Evolutionary conservation across 1,284 basidiomycete genomes (phyloP), one percentile per base, ranked within the genome.

Genomic region (Fomitopsis betulina): DNA sequence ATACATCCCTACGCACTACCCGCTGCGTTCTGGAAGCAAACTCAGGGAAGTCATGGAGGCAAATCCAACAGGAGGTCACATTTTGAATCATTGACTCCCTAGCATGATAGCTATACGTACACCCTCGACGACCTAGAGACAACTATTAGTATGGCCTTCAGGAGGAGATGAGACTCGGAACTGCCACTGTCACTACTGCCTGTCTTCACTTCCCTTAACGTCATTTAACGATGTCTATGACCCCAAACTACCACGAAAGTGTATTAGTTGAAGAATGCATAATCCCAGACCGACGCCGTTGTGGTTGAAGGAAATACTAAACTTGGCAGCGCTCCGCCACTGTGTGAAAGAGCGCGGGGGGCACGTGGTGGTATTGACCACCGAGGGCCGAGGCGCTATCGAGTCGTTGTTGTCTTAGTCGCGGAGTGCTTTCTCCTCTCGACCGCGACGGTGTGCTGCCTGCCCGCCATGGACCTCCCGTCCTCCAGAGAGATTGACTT

Each of bases 401-500:
- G 58, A 62, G 65, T 64, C 65, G 63, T 62, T 62, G 68, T 64
- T 64, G 47, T 56, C 49, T 49, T 17, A 47, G 58, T 61, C 63
- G 63, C 62, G 58, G 56, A 58, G 49, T 21, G 30, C 63, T 50
- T 62, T 60, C 63, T 62, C 61, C 57, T 59, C 60, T 56, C 62
- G 59, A 64, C 58, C 59, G 60, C 61, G 63, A 62, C 63, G 65
- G 61, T 63, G 58, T 60, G 56, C 60, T 61, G 62, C 61, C 62
- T 42, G 54, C 57, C 53, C 60, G 62, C 65, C 67, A 89, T 89
- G 86, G 82, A 85, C 60, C 73, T 89, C 50, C 90, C 90, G 23
- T 81, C 85, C 38, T 73, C 82, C 58, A 79, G 90, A 70, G 89
- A 91, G 72, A 76, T 91, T 60, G 88, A 92, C 69, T 82, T 93